A percentile compares a stretch with the other conserved stretches of the same genome.
phyloP scores from a whole-genome alignment of 2,329 filamentous ascomycete genomes.

The Colletotrichum lupini region DNA sequence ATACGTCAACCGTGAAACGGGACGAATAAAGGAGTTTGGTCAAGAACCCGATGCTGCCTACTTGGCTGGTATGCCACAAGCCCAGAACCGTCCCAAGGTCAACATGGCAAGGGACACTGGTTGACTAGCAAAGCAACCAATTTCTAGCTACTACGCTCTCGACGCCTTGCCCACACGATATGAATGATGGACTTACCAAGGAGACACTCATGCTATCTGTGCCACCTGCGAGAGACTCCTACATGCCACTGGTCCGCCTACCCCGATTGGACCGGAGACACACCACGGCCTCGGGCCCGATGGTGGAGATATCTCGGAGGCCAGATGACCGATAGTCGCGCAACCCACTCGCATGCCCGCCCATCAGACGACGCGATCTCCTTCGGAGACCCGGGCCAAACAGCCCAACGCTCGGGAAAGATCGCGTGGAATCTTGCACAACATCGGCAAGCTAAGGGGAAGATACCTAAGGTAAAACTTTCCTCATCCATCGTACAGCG shows the following conservation, averaged over 20 bases:
- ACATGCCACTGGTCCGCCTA: background rate
- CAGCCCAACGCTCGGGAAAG: background rate
- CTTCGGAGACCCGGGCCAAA: background rate
- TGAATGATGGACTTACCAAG: too few relatives aligned
- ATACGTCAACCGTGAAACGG: too few relatives aligned
- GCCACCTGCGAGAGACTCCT: background rate
- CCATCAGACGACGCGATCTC: background rate
- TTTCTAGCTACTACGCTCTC: too few relatives aligned
- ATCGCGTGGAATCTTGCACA: background rate
- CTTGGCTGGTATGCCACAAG: too few relatives aligned
- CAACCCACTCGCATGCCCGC: background rate
- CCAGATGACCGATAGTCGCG: background rate
- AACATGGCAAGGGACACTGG: too few relatives aligned
- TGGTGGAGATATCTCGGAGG: background rate
- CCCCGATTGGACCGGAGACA: background rate
- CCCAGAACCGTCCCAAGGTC: too few relatives aligned
- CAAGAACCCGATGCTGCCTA: too few relatives aligned
- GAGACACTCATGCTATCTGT: background rate
- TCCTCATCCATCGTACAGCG: conserved; percentile 54
- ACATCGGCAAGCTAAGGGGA: background rate
- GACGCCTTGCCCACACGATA: too few relatives aligned
- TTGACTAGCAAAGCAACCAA: too few relatives aligned
- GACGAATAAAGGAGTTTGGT: too few relatives aligned
- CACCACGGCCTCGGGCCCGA: background rate
- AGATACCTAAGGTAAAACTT: conserved; percentile 44